Percentiles rank a stretch among this genome's conserved stretches.
These are phyloP conservation scores for Fusarium pseudograminearum DNA, from an alignment of 2,329 filamentous ascomycete genomes.

Conservation along the genomic window DNA sequence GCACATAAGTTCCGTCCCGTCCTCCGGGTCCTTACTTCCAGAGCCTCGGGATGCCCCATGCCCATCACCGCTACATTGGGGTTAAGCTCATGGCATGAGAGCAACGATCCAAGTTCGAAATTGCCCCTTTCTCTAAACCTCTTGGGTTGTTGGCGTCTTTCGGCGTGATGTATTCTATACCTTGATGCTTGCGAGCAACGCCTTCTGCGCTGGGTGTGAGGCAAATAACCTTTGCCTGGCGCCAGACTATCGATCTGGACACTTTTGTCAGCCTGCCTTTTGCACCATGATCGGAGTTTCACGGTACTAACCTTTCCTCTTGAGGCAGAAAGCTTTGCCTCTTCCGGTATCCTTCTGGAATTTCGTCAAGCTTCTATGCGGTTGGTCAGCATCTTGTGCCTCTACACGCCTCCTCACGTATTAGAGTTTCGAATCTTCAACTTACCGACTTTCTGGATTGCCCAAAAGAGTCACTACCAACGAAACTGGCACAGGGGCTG, in stretches of 20 bases:
- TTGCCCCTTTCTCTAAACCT: slow-evolving; percentile 33
- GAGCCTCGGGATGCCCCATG: slow-evolving; percentile 24
- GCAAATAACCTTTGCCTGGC: slow-evolving; percentile 4
- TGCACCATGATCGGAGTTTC: slow-evolving; percentile 10
- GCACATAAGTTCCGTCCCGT: slow-evolving; percentile 29
- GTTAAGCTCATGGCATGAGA: slow-evolving; percentile 26
- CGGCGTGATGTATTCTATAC: slow-evolving; percentile 40
- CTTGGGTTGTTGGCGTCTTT: slow-evolving; percentile 4
- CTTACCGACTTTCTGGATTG: slow-evolving; percentile 41
- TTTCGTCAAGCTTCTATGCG: background rate
- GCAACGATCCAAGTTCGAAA: slow-evolving; percentile 7
- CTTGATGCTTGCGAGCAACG: slow-evolving; percentile 25
- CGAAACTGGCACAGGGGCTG: slow-evolving; percentile 37
- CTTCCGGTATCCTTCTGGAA: slow-evolving; percentile 46
- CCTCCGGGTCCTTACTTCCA: slow-evolving; percentile 30
- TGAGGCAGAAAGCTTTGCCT: slow-evolving; percentile 19
- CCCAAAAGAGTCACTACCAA: slow-evolving; percentile 27
- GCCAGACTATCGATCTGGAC: slow-evolving; percentile 29
- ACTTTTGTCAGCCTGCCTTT: slow-evolving; percentile 15
- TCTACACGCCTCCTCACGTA: slow-evolving; percentile 16
- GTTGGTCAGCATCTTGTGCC: slow-evolving; percentile 1
- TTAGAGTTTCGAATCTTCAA: slow-evolving; percentile 39
- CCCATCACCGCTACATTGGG: slow-evolving; percentile 21
- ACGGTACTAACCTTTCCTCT: slow-evolving; percentile 19
- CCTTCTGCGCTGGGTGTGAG: slow-evolving; percentile 17